These are phyloP conservation scores for Colletotrichum sp. DNA, from an alignment of 2,329 filamentous ascomycete species.

Conservation along the genomic window DNA sequence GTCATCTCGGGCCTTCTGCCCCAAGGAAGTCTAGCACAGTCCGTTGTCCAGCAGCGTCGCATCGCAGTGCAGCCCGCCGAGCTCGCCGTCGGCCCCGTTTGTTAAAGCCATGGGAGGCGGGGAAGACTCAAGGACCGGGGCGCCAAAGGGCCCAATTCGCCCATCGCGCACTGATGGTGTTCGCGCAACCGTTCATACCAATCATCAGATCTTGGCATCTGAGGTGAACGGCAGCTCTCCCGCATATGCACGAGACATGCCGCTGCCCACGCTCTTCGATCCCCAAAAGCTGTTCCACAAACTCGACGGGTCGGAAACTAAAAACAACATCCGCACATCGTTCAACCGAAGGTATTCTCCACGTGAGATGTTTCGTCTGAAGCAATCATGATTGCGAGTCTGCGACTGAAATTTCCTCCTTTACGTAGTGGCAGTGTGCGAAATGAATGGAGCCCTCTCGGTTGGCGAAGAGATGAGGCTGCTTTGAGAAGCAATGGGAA, in stretches of 20 bases:
- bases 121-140: neutral
- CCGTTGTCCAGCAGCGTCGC: neutral
- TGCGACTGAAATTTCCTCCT: neutral
- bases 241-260: neutral
- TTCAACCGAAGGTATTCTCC: neutral
- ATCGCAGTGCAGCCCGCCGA: neutral
- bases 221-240: neutral
- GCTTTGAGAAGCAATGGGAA: constrained; percentile 8
- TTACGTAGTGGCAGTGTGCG: neutral
- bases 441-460: neutral
- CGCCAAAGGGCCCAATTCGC: neutral
- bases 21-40: neutral
- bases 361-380: neutral
- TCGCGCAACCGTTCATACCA: neutral
- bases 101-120: neutral
- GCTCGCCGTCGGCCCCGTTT: neutral
- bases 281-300: neutral
- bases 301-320: neutral
- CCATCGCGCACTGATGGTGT: constrained; percentile 1
- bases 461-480: constrained; percentile 1
- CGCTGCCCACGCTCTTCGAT: neutral
- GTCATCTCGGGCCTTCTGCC: neutral
- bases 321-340: neutral
- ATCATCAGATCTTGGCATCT: neutral
- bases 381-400: neutral